Evolutionary conservation across 371 early-diverging fungal species (phyloP), one percentile per base, ranked within the genome.

Genomic region (Rhizopus microsporus): DNA sequence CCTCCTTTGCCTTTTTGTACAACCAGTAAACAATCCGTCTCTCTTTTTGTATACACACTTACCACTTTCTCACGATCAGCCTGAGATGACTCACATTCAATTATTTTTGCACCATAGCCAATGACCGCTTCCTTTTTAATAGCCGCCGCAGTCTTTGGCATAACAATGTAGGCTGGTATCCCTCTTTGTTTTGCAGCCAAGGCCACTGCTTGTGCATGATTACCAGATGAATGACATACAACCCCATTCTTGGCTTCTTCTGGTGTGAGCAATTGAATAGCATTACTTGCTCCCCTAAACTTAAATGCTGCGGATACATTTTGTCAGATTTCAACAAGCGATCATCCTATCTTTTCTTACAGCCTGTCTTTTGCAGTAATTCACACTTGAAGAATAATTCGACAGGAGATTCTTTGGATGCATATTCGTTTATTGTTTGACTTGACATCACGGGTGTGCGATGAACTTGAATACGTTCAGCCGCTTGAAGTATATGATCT

Each of bases 321-420:
- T 16, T 29, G n/a, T 31, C 12, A 7, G 30, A 31, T 16, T 0
- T 17, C 13, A 10, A 9, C 0, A 6, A 40, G 4, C 17, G 13
- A 44, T 16, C 33, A n/a, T 46, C 32, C 33, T 15, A 13, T 10
- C 13, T 30, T 13, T 37, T 38, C 76, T 60, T 71, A 78, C 79
- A 73, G 38, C 83, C 84, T n/a, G 79, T 74, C 55, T 75, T 78
- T 62, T 84, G 84, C 37, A 84, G 51, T 54, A 74, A 59, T 68
- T 85, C 86, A 56, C 82, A 77, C 56, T 85, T 85, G 56, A 85
- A 79, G 29, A 81, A 72, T n/a, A 86, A 54, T 35, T 76, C 64
- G 30, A 70, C 45, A 23, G 71, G 49, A 1, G 13, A 9, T 8
- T 46, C 12, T 7, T 52, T 44, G 1, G 69, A 65, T 9, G 71